Base-by-base conservation (phyloP, 1,284 basidiomycete genomes). In the Grifola frondosa region DNA sequence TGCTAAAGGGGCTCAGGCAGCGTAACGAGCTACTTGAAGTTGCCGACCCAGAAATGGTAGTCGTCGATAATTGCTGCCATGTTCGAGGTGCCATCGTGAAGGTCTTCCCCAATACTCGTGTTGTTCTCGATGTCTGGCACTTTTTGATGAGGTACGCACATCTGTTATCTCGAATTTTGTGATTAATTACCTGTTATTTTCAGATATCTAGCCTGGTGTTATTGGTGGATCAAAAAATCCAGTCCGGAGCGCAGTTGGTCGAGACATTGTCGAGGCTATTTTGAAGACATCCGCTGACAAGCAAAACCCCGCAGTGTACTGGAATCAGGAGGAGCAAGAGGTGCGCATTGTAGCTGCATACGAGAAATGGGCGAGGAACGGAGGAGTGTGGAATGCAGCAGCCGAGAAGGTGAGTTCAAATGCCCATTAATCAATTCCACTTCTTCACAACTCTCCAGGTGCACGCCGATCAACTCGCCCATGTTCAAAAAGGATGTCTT, bases 401-500 rank as follows among this genome's bases (percentile, higher is more conserved):
- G 61, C 43, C 13, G 30, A 3, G 2, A 39, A 40, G 42, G 42
- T 44, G 20, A 3, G 31, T 24, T 9, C 22, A 12, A n/a, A n/a
- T n/a, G n/a, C n/a, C n/a, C n/a, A n/a, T n/a, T n/a, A n/a, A n/a
- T n/a, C n/a, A n/a, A n/a, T n/a, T n/a, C n/a, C n/a, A n/a, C n/a
- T n/a, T n/a, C n/a, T n/a, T n/a, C n/a, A n/a, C n/a, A n/a, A 28
- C 13, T 13, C 9, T 12, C n/a, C 32, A 41, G 39, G 25, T 26
- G 0, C 44, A 46, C 12, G 1, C 7, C 4, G 53, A 58, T 2
- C 60, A 62, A 46, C 28, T 63, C 12, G 15, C 21, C 3, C 61
- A 63, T 34, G 55, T 61, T 4, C 11, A 24, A 13, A 57, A 58
- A 33, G 61, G 60, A 0, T 63, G 61, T 29, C 48, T 63, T 1